Conservation (phyloP, 495 filamentous ascomycete genomes). For the Bacidia rubella region DNA sequence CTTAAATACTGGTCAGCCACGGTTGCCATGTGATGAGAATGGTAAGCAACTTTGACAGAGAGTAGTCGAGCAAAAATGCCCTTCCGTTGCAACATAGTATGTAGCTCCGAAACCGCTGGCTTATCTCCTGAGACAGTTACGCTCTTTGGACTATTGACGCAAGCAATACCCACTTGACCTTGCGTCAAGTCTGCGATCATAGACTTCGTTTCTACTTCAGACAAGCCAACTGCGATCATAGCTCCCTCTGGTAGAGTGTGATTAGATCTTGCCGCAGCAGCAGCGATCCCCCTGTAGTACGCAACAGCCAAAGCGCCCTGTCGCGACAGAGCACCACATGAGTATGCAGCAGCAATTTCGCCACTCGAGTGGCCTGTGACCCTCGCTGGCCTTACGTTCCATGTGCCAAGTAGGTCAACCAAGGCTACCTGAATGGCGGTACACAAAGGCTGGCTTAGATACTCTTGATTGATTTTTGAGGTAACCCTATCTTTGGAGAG, state of each 20-base stretch:
- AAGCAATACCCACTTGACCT: conserved; percentile 17
- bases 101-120: conserved; percentile 10
- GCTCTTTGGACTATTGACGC: conserved; percentile 24
- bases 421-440: conserved; percentile 20
- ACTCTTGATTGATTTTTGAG: not conserved
- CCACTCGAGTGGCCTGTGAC: conserved; percentile 30
- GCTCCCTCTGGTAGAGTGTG: conserved; percentile 19
- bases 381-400: conserved; percentile 13
- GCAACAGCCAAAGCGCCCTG: conserved; percentile 15
- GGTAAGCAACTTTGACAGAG: conserved; percentile 23
- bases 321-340: conserved; percentile 6
- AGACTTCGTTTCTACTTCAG: not conserved
- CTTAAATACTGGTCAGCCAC: conserved; percentile 24
- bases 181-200: conserved; percentile 17
- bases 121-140: conserved; percentile 22
- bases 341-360: conserved; percentile 30
- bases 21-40: conserved; percentile 29
- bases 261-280: conserved; percentile 11
- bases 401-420: conserved; percentile 10
- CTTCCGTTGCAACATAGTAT: not conserved
- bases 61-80: conserved; percentile 6
- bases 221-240: conserved; percentile 10
- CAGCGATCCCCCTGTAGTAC: conserved; percentile 22
- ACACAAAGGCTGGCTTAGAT: conserved; percentile 8
- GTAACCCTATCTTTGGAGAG: not conserved